Conservation (phyloP, 148 eudicot species). For the Arbutus unedo region DNA sequence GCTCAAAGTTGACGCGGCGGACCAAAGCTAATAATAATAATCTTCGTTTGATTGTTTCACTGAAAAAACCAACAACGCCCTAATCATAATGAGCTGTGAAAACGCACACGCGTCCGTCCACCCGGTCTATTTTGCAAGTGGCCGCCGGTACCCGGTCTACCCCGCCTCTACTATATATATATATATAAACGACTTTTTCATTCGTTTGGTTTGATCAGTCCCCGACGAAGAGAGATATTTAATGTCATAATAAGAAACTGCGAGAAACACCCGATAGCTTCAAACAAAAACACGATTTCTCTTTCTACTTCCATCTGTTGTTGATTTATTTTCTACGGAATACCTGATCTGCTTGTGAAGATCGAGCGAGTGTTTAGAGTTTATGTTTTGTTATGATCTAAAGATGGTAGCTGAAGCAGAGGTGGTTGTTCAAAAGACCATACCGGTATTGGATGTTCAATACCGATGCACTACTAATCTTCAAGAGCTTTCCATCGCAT, state of each 20-base stretch:
- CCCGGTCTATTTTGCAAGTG: neutral
- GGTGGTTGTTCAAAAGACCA: constrained; percentile 38
- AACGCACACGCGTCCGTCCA: constrained; percentile 9
- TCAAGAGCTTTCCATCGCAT: constrained; percentile 3
- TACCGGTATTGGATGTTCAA: constrained; percentile 42
- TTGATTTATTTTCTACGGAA: neutral
- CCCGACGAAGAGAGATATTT: neutral
- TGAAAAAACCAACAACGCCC: no score
- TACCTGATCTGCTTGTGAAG: neutral
- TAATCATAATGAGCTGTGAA: no score
- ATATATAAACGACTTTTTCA: neutral
- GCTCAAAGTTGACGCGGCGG: no score
- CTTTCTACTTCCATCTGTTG: neutral
- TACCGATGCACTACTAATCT: neutral
- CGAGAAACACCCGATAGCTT: neutral
- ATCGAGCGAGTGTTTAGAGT: neutral
- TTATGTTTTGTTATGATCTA: constrained; percentile 9
- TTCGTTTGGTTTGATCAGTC: neutral
- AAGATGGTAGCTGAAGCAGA: constrained; percentile 62
- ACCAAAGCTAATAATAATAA: no score
- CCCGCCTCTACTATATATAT: neutral
- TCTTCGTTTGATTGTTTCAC: no score
- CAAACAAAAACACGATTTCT: neutral
- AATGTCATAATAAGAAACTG: neutral
- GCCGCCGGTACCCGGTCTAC: constrained; percentile 14